phyloP scores from a whole-genome alignment of 371 early-diverging fungal genomes.

The Syncephalastrum racemosum region DNA sequence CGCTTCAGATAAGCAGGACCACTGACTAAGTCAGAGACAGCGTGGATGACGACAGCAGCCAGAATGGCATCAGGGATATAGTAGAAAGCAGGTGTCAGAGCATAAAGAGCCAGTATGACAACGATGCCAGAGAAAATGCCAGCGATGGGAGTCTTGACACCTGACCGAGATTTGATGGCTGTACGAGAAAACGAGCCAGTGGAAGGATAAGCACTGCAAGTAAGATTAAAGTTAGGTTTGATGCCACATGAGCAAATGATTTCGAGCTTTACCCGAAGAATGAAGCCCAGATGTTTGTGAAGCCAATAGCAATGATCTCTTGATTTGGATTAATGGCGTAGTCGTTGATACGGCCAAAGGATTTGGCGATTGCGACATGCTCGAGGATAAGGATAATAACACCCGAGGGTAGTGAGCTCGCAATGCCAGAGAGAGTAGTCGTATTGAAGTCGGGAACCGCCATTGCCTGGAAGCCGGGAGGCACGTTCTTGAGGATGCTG shows the following conservation, averaged over 20 bases:
- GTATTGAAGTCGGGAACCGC: slow-evolving; percentile 45
- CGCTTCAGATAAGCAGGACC: slow-evolving; percentile 35
- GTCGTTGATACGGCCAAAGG: slow-evolving; percentile 76
- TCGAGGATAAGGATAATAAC: slow-evolving; percentile 78
- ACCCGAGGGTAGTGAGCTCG: slow-evolving; percentile 58
- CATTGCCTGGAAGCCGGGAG: slow-evolving; percentile 66
- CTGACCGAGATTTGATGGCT: slow-evolving; percentile 78
- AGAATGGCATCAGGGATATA: slow-evolving; percentile 81
- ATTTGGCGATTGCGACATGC: slow-evolving; percentile 81
- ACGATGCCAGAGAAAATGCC: slow-evolving; percentile 74
- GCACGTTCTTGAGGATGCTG: slow-evolving; percentile 68
- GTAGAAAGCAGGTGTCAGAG: slow-evolving; percentile 81
- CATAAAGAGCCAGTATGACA: slow-evolving; percentile 78
- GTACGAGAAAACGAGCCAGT: slow-evolving; percentile 54
- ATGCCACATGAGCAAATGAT: neutral
- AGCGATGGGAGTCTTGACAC: slow-evolving; percentile 82
- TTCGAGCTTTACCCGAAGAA: slow-evolving; percentile 79
- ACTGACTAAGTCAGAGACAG: slow-evolving; percentile 60
- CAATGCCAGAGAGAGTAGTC: slow-evolving; percentile 40
- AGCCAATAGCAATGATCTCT: slow-evolving; percentile 85
- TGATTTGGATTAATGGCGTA: slow-evolving; percentile 68
- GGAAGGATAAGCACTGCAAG: slow-evolving; percentile 41
- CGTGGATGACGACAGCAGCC: slow-evolving; percentile 78
- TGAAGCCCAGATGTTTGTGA: slow-evolving; percentile 76
- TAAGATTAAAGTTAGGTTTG: neutral